Evolutionary conservation across 768 basidiomycete species (phyloP), one percentile per base, ranked within the genome.

Genomic region (Infundibulicybe gibba): DNA sequence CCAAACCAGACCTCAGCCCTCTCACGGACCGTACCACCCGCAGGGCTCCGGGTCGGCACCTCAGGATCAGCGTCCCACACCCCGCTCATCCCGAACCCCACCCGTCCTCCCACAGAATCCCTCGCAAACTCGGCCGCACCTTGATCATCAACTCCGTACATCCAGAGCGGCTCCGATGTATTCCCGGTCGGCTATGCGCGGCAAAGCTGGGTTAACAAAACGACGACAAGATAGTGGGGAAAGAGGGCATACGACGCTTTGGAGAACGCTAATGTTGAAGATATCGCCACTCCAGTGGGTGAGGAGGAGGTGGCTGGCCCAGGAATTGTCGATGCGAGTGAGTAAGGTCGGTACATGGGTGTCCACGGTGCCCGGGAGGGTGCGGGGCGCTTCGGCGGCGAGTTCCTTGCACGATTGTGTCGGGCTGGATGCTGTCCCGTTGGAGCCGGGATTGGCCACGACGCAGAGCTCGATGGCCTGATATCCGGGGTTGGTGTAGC

Each of bases 1-100:
- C 54, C 51, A 31, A 64, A 59, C 58, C 55, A 62, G n/a, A 58
- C 49, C 49, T 62, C 61, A 2, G 62, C 54, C n/a, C 56, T 41
- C 11, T 62, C 61, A 35, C 50, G 51, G n/a, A n/a, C n/a, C n/a
- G n/a, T n/a, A n/a, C n/a, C n/a, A n/a, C n/a, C n/a, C n/a, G n/a
- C n/a, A n/a, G 6, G 47, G 49, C 2, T 9, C 0, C 54, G 57
- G 40, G 42, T 47, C 30, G 47, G 37, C 8, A 59, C 52, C 2
- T 49, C 51, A 6, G 4, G 32, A 1, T 58, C 58, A 1, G 56
- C 54, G 16, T 58, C 61, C 60, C 60, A 60, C 3, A 61, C 30
- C 3, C 54, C 57, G 1, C 41, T 45, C 6, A 61, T 6, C 1
- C 53, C 58, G 41, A 62, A 40, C 3, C 55, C 55, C 11, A 34